These are phyloP conservation scores for Iris macrosiphon DNA, from an alignment of 106 monocot genomes.

Conservation along the genomic window DNA sequence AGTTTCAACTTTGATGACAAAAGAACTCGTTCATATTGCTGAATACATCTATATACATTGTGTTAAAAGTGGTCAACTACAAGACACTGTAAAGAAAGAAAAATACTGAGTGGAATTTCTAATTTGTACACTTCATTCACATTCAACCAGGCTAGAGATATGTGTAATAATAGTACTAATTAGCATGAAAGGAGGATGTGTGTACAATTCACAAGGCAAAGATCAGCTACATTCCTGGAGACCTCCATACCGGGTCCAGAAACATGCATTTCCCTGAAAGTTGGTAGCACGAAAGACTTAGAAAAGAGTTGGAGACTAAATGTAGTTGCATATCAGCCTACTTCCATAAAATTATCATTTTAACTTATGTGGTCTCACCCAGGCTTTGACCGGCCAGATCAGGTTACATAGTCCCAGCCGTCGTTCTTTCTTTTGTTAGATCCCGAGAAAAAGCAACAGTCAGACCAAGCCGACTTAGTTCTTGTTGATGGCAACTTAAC, in stretches of 20 bases:
- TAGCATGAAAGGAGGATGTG: conserved; percentile 3
- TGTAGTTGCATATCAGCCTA: background rate
- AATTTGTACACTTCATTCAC: conserved; percentile 6
- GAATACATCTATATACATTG: background rate
- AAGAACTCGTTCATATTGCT: background rate
- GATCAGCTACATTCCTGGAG: background rate
- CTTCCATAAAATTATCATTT: background rate
- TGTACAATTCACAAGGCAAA: background rate
- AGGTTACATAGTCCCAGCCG: conserved; percentile 20
- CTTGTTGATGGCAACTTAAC: conserved; percentile 23
- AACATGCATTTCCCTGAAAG: conserved; percentile 8
- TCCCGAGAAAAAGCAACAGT: conserved; percentile 62
- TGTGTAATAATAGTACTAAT: conserved; percentile 14
- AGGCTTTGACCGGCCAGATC: conserved; percentile 14
- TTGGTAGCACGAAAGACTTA: background rate
- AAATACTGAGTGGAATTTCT: conserved; percentile 1
- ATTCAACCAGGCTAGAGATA: conserved; percentile 8
- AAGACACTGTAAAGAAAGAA: conserved; percentile 10
- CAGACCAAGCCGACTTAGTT: conserved; percentile 42
- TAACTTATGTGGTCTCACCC: background rate
- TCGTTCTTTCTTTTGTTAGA: conserved; percentile 49
- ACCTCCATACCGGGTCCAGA: background rate
- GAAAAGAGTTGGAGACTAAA: background rate
- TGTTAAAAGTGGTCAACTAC: conserved; percentile 18
- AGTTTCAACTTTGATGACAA: no score